Evolutionary conservation across 2,329 filamentous ascomycete species (phyloP).

Genomic region (Colletotrichum incanum): DNA sequence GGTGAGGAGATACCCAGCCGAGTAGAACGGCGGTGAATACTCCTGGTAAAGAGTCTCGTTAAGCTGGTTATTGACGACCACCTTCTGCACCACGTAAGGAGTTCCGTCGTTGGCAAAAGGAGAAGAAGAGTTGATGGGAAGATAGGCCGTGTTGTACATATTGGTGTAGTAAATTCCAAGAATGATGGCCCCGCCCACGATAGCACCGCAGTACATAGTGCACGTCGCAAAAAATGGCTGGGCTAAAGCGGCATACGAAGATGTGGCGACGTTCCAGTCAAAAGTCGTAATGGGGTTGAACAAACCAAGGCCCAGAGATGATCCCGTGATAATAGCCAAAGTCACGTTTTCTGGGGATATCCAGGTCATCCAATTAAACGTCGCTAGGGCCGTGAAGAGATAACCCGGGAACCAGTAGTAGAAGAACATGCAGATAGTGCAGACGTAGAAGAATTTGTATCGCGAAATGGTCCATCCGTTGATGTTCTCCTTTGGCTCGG

Average conservation of each 20-base stretch:
- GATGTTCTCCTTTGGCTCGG: constrained; percentile 54
- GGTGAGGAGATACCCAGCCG: constrained; percentile 59
- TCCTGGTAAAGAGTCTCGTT: constrained; percentile 56
- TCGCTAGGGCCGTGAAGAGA: constrained; percentile 59
- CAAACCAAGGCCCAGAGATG: constrained; percentile 55
- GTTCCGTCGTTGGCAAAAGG: constrained; percentile 63
- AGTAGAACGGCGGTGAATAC: constrained; percentile 63
- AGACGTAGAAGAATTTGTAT: constrained; percentile 60
- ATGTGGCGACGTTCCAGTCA: constrained; percentile 64
- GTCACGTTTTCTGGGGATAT: constrained; percentile 62
- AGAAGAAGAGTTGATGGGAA: constrained; percentile 64
- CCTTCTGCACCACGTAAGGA: constrained; percentile 53
- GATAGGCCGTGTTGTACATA: constrained; percentile 60
- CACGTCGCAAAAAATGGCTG: constrained; percentile 59
- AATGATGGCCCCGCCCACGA: constrained; percentile 58
- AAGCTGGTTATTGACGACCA: constrained; percentile 57
- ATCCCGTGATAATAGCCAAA: constrained; percentile 61
- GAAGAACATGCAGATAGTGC: constrained; percentile 56
- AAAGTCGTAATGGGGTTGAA: constrained; percentile 67
- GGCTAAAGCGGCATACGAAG: constrained; percentile 55
- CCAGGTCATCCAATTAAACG: constrained; percentile 68
- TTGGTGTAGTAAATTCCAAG: constrained; percentile 61
- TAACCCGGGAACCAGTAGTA: constrained; percentile 67
- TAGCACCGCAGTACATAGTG: constrained; percentile 53
- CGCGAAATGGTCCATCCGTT: constrained; percentile 63